phyloP scores from a whole-genome alignment of 257 asterid species.

The Penstemon eatonii region DNA sequence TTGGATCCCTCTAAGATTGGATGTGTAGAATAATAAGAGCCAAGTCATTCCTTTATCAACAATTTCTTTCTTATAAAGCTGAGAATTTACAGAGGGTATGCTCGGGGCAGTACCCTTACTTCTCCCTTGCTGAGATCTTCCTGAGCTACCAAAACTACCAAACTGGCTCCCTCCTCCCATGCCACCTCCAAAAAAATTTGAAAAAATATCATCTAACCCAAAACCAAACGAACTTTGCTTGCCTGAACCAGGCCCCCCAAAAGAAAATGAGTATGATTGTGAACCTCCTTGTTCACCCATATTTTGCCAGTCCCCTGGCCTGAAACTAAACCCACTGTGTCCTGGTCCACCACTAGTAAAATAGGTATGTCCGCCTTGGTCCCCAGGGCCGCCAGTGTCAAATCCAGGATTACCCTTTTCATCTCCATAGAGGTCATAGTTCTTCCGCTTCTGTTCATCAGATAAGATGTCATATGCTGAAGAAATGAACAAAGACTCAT shows the following conservation, averaged over 20 bases:
- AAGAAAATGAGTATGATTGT: conserved; percentile 83
- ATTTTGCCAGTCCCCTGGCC: conserved; percentile 74
- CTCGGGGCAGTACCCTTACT: conserved; percentile 42
- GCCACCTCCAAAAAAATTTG: conserved; percentile 68
- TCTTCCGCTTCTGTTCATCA: conserved; percentile 87
- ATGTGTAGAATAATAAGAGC: conserved; percentile 58
- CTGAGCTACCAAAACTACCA: conserved; percentile 70
- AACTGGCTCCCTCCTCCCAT: conserved; percentile 65
- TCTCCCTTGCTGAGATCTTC: conserved; percentile 47
- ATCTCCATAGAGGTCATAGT: conserved; percentile 88
- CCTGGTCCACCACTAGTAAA: conserved; percentile 80
- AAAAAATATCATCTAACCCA: conserved; percentile 68
- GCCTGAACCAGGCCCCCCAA: conserved; percentile 74
- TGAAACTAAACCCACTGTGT: conserved; percentile 69
- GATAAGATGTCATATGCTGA: conserved; percentile 91
- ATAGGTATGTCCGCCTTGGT: conserved; percentile 56
- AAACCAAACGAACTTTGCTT: conserved; percentile 58
- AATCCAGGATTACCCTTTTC: conserved; percentile 78
- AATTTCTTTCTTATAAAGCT: conserved; percentile 62
- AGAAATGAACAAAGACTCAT: conserved; percentile 10
- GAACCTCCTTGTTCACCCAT: conserved; percentile 80
- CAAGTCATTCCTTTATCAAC: conserved; percentile 72
- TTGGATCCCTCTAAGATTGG: conserved; percentile 55
- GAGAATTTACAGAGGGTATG: conserved; percentile 54
- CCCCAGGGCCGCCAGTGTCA: conserved; percentile 59